Base-by-base conservation (phyloP, 1,284 basidiomycete species). In the Apiotrichum porosum region DNA sequence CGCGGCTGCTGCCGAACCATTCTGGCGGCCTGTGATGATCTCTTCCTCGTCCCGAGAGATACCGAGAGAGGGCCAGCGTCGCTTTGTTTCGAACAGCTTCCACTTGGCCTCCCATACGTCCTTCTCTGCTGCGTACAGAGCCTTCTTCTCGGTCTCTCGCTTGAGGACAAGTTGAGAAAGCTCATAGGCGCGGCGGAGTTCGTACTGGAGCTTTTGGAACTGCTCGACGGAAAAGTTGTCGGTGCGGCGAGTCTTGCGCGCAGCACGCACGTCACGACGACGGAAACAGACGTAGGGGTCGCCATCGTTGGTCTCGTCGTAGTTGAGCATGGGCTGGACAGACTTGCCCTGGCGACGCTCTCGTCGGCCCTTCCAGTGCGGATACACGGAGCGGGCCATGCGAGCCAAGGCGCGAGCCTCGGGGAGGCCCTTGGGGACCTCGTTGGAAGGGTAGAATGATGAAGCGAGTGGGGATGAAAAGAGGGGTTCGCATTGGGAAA, bases 271-370 rank as follows among this genome's bases (percentile, higher is more conserved):
- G 66, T 98, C 94, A 51, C 93, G 84, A 46, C 94, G 81, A 34
- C 95, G 84, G 80, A 99, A 98, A 74, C 95, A 99, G 42, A 97
- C 90, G 59, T 97, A 98, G 0, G 95, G 95, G 66, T 97, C 92
- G 52, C 90, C 92, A 44, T 86, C 83, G 72, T 97, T 94, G 31
- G 86, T 81, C 75, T 97, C 94, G 70, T 98, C 92, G 57, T 82
- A 84, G 65, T 92, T 89, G 19, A 92, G 78, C 31, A 74, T 74
- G 4, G 89, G 88, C 57, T 89, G 85, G 62, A 92, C 88, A 33
- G 81, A 74, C 60, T 84, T 83, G 4, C 89, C 89, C 13, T 79
- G 80, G 37, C 87, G 81, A 57, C 85, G 81, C 32, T 83, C 74
- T 33, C 87, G 79, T 23, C 88, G 80, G 56, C 84, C 80, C 62